Percentiles rank a stretch among this genome's conserved stretches.
phyloP scores from a whole-genome alignment of 2,329 filamentous ascomycete genomes.

The Reticulascus tulasneorum region DNA sequence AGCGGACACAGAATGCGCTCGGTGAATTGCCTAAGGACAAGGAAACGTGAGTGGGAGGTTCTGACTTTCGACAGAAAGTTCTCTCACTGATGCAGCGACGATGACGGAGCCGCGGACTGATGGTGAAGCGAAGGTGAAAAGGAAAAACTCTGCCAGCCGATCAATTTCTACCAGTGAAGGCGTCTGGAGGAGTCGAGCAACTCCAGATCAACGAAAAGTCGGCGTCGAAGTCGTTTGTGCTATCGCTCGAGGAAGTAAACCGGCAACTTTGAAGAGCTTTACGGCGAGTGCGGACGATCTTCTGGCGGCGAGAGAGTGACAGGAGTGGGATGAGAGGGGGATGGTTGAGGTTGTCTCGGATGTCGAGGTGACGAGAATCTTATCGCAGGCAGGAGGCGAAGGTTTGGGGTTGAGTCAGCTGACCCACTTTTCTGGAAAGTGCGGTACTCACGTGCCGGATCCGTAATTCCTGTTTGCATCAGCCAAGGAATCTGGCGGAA shows the following conservation, averaged over 20 bases:
- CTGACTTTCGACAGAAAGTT: constrained; percentile 13
- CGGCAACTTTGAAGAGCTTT: constrained; percentile 13
- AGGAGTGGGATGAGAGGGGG: constrained; percentile 17
- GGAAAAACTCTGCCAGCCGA: constrained; percentile 12
- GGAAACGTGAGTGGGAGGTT: constrained; percentile 10
- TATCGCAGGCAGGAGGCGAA: too few relatives aligned
- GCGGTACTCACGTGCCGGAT: too few relatives aligned
- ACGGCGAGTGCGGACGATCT: constrained; percentile 27
- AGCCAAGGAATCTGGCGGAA: too few relatives aligned
- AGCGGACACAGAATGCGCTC: constrained; percentile 3
- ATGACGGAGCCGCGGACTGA: background rate
- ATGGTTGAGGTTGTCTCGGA: constrained; percentile 8
- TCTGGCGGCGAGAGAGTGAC: constrained; percentile 29
- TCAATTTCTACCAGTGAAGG: constrained; percentile 54
- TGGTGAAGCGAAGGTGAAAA: background rate
- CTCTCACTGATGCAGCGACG: constrained; percentile 12
- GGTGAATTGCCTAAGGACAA: constrained; percentile 5
- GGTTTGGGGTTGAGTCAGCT: too few relatives aligned
- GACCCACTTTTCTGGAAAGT: too few relatives aligned
- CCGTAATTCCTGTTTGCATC: too few relatives aligned
- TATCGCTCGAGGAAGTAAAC: constrained; percentile 15
- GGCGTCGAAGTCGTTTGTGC: constrained; percentile 26
- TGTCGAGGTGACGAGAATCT: too few relatives aligned
- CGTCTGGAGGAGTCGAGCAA: constrained; percentile 41
- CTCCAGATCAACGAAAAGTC: constrained; percentile 33